Evolutionary conservation across 495 filamentous ascomycete genomes (phyloP), one percentile per base, ranked within the genome.

Genomic region (Hypoxylon subgilvum): DNA sequence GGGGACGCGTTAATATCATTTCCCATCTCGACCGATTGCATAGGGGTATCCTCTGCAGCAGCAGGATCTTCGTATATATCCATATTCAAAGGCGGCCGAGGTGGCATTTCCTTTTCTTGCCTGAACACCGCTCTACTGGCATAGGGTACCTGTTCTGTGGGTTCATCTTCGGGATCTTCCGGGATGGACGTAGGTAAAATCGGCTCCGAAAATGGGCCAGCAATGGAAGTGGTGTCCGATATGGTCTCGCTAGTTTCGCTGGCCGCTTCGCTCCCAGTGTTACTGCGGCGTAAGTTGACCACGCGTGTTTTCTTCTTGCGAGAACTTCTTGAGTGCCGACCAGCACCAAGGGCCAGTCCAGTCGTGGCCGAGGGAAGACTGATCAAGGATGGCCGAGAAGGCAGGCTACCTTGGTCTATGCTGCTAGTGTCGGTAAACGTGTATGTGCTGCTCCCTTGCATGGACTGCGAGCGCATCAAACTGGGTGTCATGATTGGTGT

Each of bases 301-400:
- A 98, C 89, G n/a, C 94, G 84, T 55, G 85, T 92, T 82, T 96
- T 97, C 71, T 91, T 88, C 69, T 88, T 92, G 23, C 90, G 82
- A 21, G 82, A 82, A 19, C 80, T 73, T 69, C 89, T 87, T 6
- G 85, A 81, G 62, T 88, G 82, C 28, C 84, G 79, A 25, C 82
- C 82, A 10, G 84, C 77, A 1, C 86, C 87, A 30, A 90, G 75
- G 16, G 79, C 82, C 32, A 92, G 74, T 0, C 88, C 87, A 28
- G 76, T 86, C 66, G 74, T 75, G 9, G 79, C 74, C 4, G 79
- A 84, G 52, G 75, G 68, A 50, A 81, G 52, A 68, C 71, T 70
- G 18, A 78, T 58, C 55, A 78, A 63, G 25, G 78, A 81, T 45
- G 77, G 75, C 32, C 78, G 68, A 8, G 77, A 77, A 2, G 75